phyloP scores from a whole-genome alignment of 2,329 filamentous ascomycete species.

The Nannizzia gypsea region DNA sequence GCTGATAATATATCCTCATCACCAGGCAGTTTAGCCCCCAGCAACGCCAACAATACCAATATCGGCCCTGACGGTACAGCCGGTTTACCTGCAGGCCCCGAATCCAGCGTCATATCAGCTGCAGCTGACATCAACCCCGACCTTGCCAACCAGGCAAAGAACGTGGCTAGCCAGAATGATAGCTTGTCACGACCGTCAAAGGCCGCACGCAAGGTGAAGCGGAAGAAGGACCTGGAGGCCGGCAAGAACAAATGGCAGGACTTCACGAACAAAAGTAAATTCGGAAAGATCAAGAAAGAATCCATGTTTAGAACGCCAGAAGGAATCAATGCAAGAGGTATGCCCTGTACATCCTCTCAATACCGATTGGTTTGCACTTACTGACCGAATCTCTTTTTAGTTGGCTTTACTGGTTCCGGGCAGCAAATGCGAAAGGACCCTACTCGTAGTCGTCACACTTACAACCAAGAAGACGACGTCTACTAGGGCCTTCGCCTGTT shows the following conservation, averaged over 20 bases:
- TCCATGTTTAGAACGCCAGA: constrained; percentile 96
- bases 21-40: constrained; percentile 15
- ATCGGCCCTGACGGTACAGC: neutral
- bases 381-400: constrained; percentile 38
- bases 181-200: constrained; percentile 51
- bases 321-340: constrained; percentile 74
- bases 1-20: constrained; percentile 60
- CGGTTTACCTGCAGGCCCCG: constrained; percentile 10
- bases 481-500: constrained; percentile 21
- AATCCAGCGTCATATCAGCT: constrained; percentile 51
- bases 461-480: constrained; percentile 63
- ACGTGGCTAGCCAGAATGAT: constrained; percentile 49
- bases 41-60: neutral
- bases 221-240: constrained; percentile 80
- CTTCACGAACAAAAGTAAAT: constrained; percentile 63
- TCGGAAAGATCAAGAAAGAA: constrained; percentile 69
- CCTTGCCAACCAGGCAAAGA: constrained; percentile 51
- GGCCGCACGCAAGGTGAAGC: constrained; percentile 66
- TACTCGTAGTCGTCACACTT: constrained; percentile 69
- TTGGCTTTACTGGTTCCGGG: constrained; percentile 91
- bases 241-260: constrained; percentile 92
- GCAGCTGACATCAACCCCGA: constrained; percentile 56
- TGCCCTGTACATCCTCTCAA: constrained; percentile 19
- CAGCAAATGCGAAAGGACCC: constrained; percentile 92
- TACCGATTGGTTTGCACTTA: constrained; percentile 3